phyloP scores from a whole-genome alignment of 2,329 filamentous ascomycete species.

The Sphaerostilbella broomeana region DNA sequence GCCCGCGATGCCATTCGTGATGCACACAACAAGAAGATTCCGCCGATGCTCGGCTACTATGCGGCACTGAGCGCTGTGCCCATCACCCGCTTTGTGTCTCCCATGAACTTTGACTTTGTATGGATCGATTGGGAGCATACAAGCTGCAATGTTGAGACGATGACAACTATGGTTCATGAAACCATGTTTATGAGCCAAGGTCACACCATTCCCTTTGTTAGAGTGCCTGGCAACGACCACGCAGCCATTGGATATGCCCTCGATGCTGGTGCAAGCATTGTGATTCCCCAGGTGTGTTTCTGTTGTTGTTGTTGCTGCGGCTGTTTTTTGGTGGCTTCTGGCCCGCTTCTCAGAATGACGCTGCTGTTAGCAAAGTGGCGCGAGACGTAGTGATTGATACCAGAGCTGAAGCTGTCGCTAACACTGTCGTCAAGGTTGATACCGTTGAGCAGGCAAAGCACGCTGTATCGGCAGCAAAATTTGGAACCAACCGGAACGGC shows the following conservation, averaged over 20 bases:
- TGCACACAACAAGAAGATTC: conserved; percentile 39
- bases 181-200: conserved; percentile 40
- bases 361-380: too few relatives aligned
- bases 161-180: conserved; percentile 43
- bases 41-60: conserved; percentile 37
- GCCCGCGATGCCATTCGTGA: conserved; percentile 39
- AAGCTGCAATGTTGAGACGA: conserved; percentile 41
- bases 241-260: conserved; percentile 40
- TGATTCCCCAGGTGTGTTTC: conserved; percentile 33
- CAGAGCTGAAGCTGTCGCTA: neutral
- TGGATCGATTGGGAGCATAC: conserved; percentile 45
- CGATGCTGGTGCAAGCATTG: conserved; percentile 42
- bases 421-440: conserved; percentile 26
- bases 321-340: too few relatives aligned
- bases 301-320: too few relatives aligned
- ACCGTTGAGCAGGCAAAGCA: conserved; percentile 40
- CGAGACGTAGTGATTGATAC: too few relatives aligned
- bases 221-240: conserved; percentile 41
- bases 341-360: too few relatives aligned
- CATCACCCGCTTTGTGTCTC: conserved; percentile 34
- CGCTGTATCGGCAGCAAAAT: conserved; percentile 38
- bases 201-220: conserved; percentile 38
- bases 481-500: conserved; percentile 33
- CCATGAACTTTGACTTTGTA: conserved; percentile 36
- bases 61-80: conserved; percentile 33